Evolutionary conservation across 768 basidiomycete species (phyloP), one percentile per base, ranked within the genome.

Genomic region (Trichaptum fuscoviolaceum): DNA sequence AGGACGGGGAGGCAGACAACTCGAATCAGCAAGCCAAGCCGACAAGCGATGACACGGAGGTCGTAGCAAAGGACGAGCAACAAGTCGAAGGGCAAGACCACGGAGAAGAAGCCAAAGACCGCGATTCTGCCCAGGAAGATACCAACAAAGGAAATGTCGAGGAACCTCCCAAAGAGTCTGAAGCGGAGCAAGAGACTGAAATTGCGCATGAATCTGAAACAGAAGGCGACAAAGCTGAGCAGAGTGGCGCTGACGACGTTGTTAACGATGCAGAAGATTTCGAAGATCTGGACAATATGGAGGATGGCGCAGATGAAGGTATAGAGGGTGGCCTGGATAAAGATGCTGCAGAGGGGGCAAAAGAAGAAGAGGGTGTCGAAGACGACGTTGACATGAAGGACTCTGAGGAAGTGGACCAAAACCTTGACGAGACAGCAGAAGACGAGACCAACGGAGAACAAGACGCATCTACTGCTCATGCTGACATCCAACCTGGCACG

Each of bases 21-120:
- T 86, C 87, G 42, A 79, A 80, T 64, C 76, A 81, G 57, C 71
- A 84, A 52, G 42, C 42, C 42, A 52, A 52, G 42, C 42, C 42
- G 71, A 78, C 78, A 73, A 75, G 78, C 1, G 71, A 81, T 8
- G 71, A 83, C 60, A 85, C 89, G 8, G 93, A 96, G 68, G 81
- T 94, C 70, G 85, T 86, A 1, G 93, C 92, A 3, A 96, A 95
- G 76, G 91, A 96, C 70, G 82, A 71, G 76, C 58, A 68, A 76
- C 64, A 58, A 71, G 34, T 66, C 72, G 63, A 73, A 74, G 63
- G 72, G 74, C 65, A 71, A 18, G 65, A 74, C 23, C 72, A 75
- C 25, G 66, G 72, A 71, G 72, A 76, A 69, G 65, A 77, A 67
- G 67, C 71, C 24, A 69, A 70, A 23, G 65, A 68, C 35, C 63